Evolutionary conservation across 768 basidiomycete genomes (phyloP), one percentile per base, ranked within the genome.

Genomic region (Butyriboletus loyo): DNA sequence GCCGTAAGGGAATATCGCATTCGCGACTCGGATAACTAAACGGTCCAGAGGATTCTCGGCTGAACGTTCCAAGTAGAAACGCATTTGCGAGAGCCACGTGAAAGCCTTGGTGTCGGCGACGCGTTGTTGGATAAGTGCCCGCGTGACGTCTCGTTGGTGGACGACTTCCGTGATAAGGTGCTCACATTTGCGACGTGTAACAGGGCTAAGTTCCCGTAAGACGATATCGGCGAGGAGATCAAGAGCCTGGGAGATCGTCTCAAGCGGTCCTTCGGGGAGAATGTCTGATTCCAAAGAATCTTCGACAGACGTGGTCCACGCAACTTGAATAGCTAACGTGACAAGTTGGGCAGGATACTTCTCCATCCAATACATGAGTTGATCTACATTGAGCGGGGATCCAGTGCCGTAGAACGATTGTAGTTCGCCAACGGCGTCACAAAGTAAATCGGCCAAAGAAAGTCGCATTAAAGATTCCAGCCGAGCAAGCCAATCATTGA

Each of bases 91-190:
- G 14, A 98, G 74, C 97, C 97, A 99, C 2, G 84, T 81, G 69
- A 98, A 99, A 40, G 80, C 80, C 60, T 82, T 84, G 52, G 82
- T 69, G 56, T 92, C 87, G 4, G 72, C 50, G 14, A 89, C 78
- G 27, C 77, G 72, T 61, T 85, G 81, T 53, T 83, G 77, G 49
- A 89, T 79, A 50, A 98, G 85, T 13, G 79, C 74, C 13, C 97
- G 87, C 35, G 85, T 87, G 36, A 98, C 96, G 70, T 99, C 97
- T 56, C 97, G 83, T 67, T 99, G 94, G 69, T 99, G 97, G 35
- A 98, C 97, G 14, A 99, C 83, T 68, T 99, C 97, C 0, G 96
- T 98, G 75, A 99, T 98, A 57, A 99, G 83, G 63, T 98, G 95
- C 61, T 99, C 97, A 76, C 94, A 95, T 73, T 99, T 99, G 58